Conservation (phyloP, 768 basidiomycete genomes). For the Lactarius pseudohatsudake region DNA sequence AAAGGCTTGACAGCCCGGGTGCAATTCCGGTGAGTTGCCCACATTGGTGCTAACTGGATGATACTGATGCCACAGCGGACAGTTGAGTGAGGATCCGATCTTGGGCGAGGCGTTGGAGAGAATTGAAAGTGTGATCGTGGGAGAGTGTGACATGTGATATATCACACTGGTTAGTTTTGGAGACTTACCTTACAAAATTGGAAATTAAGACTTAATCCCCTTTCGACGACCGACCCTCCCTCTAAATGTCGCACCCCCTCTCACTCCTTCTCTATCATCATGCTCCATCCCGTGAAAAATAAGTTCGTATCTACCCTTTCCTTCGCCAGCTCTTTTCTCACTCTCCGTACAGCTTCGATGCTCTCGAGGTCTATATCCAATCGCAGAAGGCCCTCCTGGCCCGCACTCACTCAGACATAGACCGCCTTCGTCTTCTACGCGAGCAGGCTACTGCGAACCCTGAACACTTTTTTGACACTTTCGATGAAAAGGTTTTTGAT, state of each 20-base stretch:
- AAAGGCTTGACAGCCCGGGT: conserved; percentile 13
- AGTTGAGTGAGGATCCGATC: conserved; percentile 18
- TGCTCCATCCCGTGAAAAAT: not conserved
- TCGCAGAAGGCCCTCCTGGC: conserved; percentile 59
- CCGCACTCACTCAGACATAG: conserved; percentile 63
- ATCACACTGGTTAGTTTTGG: not conserved
- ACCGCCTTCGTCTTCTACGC: conserved; percentile 49
- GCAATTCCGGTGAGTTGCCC: conserved; percentile 14
- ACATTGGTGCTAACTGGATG: not conserved
- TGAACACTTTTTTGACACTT: conserved; percentile 36
- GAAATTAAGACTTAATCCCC: conserved; percentile 9
- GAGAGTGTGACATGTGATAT: conserved; percentile 14
- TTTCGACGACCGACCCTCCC: not conserved
- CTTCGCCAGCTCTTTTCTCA: not conserved
- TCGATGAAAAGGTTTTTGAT: conserved; percentile 40
- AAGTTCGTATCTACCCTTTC: conserved; percentile 7
- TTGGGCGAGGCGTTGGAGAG: not conserved
- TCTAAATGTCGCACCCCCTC: conserved; percentile 11
- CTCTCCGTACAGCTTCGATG: conserved; percentile 47
- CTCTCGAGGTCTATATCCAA: conserved; percentile 65
- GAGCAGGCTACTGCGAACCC: conserved; percentile 40
- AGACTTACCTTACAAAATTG: conserved; percentile 7
- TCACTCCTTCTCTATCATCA: conserved; percentile 2
- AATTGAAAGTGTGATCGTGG: conserved; percentile 9
- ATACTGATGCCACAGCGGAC: not conserved